A percentile compares a stretch with the other conserved stretches of the same genome.
These are phyloP conservation scores for Marasmius fiardii DNA, from an alignment of 1,284 basidiomycete species.

Conservation along the genomic window DNA sequence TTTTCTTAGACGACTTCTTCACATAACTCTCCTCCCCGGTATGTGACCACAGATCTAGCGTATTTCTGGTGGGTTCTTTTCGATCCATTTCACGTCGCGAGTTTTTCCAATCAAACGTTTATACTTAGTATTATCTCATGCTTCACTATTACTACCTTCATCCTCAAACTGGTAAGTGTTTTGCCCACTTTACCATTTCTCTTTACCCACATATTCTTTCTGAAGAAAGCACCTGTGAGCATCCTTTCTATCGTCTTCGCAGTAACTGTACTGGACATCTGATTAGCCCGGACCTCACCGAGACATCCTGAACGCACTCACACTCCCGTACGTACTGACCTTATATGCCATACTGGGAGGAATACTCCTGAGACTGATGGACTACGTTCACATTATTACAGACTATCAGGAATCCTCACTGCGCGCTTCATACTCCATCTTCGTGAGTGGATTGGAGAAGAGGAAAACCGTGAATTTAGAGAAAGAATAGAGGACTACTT, in stretches of 20 bases:
- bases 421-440: conserved; percentile 13
- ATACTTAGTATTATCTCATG: conserved; percentile 7
- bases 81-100: background rate
- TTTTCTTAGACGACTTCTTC: background rate
- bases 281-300: conserved; percentile 7
- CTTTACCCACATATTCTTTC: background rate
- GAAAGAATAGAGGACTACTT: too few relatives aligned
- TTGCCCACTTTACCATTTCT: background rate
- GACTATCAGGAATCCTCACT: conserved; percentile 12
- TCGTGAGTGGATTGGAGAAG: conserved; percentile 6
- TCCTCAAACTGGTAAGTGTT: conserved; percentile 11
- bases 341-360: background rate
- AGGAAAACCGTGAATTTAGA: background rate
- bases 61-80: conserved; percentile 12
- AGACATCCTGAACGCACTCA: conserved; percentile 10
- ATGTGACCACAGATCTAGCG: conserved; percentile 3
- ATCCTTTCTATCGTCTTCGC: background rate
- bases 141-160: conserved; percentile 8
- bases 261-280: background rate
- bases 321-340: conserved; percentile 11
- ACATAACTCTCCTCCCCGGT: background rate
- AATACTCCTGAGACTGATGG: too few relatives aligned
- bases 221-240: conserved; percentile 9
- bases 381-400: too few relatives aligned
- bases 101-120: background rate